These are phyloP conservation scores for Metschnikowia gelsemii DNA, from an alignment of 805 yeast species.

Conservation along the genomic window DNA sequence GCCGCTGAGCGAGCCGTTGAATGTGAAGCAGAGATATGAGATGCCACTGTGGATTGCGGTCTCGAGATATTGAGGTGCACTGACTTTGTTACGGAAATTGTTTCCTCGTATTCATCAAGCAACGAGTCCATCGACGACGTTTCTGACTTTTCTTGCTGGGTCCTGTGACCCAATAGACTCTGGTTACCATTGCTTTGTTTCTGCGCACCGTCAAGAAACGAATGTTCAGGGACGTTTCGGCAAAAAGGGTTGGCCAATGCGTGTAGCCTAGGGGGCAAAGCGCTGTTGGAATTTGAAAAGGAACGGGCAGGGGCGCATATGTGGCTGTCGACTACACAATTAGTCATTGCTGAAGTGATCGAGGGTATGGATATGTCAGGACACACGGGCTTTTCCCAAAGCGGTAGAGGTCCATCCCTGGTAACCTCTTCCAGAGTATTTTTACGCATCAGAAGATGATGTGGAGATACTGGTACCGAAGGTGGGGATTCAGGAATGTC, in stretches of 20 bases:
- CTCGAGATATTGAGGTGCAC: slow-evolving; percentile 25
- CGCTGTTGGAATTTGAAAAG: no score
- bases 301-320: no score
- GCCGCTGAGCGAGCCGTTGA: slow-evolving; percentile 1
- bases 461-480: slow-evolving; percentile 42
- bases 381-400: slow-evolving; percentile 8
- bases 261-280: not conserved
- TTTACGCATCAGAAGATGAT: no score
- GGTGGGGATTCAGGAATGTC: slow-evolving; percentile 46
- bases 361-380: slow-evolving; percentile 25
- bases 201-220: not conserved
- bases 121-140: slow-evolving; percentile 40
- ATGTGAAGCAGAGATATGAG: slow-evolving; percentile 20
- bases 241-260: slow-evolving; percentile 4
- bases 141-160: slow-evolving; percentile 10
- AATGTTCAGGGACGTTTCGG: not conserved
- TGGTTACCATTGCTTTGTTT: not conserved
- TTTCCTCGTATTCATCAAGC: slow-evolving; percentile 46
- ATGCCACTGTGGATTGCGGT: slow-evolving; percentile 29
- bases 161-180: not conserved
- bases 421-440: no score
- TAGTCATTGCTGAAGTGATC: slow-evolving; percentile 32
- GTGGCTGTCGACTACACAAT: slow-evolving; percentile 18
- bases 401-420: not conserved
- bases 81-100: slow-evolving; percentile 31